These are phyloP conservation scores for Potentilla sterilis DNA, from an alignment of 306 rosid species.

Conservation along the genomic window DNA sequence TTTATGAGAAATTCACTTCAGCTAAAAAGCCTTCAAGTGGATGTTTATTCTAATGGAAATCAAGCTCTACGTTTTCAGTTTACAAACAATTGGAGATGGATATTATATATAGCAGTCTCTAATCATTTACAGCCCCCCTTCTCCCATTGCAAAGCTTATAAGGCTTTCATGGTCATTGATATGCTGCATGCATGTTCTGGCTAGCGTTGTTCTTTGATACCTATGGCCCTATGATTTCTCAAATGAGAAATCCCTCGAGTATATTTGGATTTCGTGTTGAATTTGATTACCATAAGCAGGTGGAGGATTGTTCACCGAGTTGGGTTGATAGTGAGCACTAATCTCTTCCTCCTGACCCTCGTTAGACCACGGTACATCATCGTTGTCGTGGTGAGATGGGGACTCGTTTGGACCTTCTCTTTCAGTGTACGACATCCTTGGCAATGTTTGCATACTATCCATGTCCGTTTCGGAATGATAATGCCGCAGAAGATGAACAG, in stretches of 20 bases:
- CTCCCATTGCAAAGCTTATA: neutral
- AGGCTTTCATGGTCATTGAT: slow-evolving; percentile 1
- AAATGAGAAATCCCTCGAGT: slow-evolving; percentile 13
- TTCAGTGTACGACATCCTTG: slow-evolving; percentile 25
- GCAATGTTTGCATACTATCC: slow-evolving; percentile 43
- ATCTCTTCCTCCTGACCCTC: slow-evolving; percentile 10
- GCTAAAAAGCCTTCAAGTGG: neutral
- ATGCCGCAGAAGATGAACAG: slow-evolving; percentile 48
- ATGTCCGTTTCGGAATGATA: slow-evolving; percentile 24
- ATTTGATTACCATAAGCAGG: neutral
- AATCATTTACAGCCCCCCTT: neutral
- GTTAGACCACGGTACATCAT: slow-evolving; percentile 19
- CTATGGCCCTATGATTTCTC: slow-evolving; percentile 6
- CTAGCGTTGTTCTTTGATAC: neutral
- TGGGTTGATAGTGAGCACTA: neutral
- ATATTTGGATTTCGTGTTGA: slow-evolving; percentile 26
- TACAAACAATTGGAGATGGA: neutral
- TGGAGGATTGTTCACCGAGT: neutral
- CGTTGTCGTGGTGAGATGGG: slow-evolving; percentile 19
- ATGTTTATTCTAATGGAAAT: neutral
- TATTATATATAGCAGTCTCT: neutral
- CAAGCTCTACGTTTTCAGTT: neutral
- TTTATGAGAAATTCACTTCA: too few species aligned
- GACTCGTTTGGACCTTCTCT: slow-evolving; percentile 23
- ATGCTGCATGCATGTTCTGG: neutral